phyloP scores from a whole-genome alignment of 2,329 filamentous ascomycete species.

The Sporothrix globosa region DNA sequence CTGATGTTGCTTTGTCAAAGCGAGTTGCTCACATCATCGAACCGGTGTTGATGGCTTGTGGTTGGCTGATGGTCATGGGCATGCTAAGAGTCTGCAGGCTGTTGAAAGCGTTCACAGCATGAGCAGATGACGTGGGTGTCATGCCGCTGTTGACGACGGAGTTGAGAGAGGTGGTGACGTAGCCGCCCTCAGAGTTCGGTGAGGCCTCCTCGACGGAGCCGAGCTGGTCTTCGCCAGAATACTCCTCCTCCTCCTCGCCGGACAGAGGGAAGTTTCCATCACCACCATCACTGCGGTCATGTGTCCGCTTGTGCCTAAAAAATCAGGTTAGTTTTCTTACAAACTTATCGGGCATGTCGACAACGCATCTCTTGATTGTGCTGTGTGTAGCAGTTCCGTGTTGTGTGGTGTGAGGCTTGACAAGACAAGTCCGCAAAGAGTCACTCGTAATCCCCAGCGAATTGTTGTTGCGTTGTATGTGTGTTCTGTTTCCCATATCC shows the following conservation, averaged over 20 bases:
- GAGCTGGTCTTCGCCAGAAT: slow-evolving; percentile 79
- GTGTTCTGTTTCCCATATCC: background rate
- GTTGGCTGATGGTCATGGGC: slow-evolving; percentile 66
- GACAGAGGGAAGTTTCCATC: slow-evolving; percentile 65
- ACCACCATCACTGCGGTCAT: slow-evolving; percentile 65
- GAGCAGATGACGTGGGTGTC: slow-evolving; percentile 37
- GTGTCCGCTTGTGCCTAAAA: slow-evolving; percentile 79
- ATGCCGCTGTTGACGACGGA: slow-evolving; percentile 45
- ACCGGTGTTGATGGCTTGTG: slow-evolving; percentile 47
- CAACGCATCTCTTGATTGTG: slow-evolving; percentile 37
- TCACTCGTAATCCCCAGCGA: slow-evolving; percentile 24
- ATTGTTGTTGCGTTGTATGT: slow-evolving; percentile 37
- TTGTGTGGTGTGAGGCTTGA: background rate
- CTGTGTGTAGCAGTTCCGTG: slow-evolving; percentile 28
- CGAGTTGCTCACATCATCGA: slow-evolving; percentile 46
- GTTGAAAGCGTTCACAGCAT: slow-evolving; percentile 53
- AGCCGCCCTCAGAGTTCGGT: slow-evolving; percentile 69
- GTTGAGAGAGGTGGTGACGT: slow-evolving; percentile 58
- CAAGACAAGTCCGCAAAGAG: slow-evolving; percentile 20
- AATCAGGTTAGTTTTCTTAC: slow-evolving; percentile 39
- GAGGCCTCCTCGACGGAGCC: slow-evolving; percentile 79
- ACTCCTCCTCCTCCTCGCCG: slow-evolving; percentile 85
- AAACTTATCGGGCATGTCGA: slow-evolving; percentile 41
- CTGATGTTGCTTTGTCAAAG: background rate
- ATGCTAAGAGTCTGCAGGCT: slow-evolving; percentile 65